phyloP scores from a whole-genome alignment of 1,284 basidiomycete genomes.

The Cystobasidiaceae sp. region DNA sequence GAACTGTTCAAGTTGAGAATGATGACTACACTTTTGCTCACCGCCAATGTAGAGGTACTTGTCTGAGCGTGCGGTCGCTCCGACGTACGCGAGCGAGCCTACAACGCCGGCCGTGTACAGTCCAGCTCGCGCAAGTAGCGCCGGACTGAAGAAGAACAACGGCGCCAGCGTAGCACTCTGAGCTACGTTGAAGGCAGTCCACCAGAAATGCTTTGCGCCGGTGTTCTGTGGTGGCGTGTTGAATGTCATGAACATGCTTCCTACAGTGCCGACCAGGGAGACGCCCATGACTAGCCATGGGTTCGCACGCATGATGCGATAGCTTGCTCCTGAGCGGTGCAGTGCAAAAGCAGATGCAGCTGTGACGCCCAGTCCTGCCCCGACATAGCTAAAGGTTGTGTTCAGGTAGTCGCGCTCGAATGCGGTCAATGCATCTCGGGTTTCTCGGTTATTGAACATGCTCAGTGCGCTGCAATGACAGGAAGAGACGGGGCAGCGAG shows the following conservation, averaged over 20 bases:
- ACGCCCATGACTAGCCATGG: constrained; percentile 83
- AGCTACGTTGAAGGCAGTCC: constrained; percentile 67
- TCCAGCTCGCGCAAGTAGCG: constrained; percentile 78
- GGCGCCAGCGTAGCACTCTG: constrained; percentile 79
- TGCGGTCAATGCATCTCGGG: constrained; percentile 59
- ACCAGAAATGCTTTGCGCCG: constrained; percentile 57
- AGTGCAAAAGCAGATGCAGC: constrained; percentile 70
- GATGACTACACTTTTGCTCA: constrained; percentile 53
- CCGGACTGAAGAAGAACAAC: constrained; percentile 66
- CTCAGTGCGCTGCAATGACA: constrained; percentile 51
- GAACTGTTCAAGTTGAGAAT: too few relatives aligned
- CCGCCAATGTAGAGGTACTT: constrained; percentile 80
- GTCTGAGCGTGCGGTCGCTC: constrained; percentile 80
- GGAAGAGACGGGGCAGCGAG: too few relatives aligned
- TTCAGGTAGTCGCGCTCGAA: constrained; percentile 68
- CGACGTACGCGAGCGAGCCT: constrained; percentile 76
- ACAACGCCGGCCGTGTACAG: constrained; percentile 82
- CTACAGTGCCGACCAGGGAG: constrained; percentile 58
- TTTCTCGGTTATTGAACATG: constrained; percentile 68
- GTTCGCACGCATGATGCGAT: constrained; percentile 72
- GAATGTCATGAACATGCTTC: constrained; percentile 59
- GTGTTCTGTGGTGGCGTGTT: constrained; percentile 68
- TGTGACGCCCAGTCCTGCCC: constrained; percentile 65
- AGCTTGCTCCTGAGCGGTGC: constrained; percentile 68
- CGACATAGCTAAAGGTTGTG: constrained; percentile 78